Evolutionary conservation across 495 filamentous ascomycete species (phyloP).

Genomic region (Penicillium fimorum): DNA sequence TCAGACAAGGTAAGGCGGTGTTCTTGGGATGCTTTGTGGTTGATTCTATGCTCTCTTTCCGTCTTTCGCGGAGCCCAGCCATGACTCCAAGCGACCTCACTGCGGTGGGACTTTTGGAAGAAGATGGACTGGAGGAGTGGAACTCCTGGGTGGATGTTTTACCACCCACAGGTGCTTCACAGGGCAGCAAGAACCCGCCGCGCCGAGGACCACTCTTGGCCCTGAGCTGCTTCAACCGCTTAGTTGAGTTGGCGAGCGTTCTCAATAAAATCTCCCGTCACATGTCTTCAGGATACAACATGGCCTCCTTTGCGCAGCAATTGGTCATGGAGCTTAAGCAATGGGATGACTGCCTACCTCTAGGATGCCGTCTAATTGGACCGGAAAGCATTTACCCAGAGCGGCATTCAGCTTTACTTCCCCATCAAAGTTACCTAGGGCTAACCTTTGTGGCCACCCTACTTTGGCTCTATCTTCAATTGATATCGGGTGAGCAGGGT

Average conservation of each 20-base stretch:
- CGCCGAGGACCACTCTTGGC: slow-evolving; percentile 54
- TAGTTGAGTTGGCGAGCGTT: slow-evolving; percentile 49
- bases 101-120: slow-evolving; percentile 47
- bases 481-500: slow-evolving; percentile 36
- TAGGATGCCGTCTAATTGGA: slow-evolving; percentile 43
- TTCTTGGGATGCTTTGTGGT: slow-evolving; percentile 64
- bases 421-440: slow-evolving; percentile 50
- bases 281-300: slow-evolving; percentile 31
- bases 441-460: slow-evolving; percentile 48
- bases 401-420: slow-evolving; percentile 43
- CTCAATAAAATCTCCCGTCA: slow-evolving; percentile 45
- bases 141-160: slow-evolving; percentile 63
- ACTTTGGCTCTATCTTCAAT: slow-evolving; percentile 43
- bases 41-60: slow-evolving; percentile 61
- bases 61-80: slow-evolving; percentile 52
- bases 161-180: slow-evolving; percentile 33
- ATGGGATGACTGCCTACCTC: slow-evolving; percentile 43
- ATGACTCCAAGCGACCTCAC: slow-evolving; percentile 50
- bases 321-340: slow-evolving; percentile 40
- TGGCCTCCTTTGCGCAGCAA: slow-evolving; percentile 40
- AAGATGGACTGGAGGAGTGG: slow-evolving; percentile 72
- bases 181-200: slow-evolving; percentile 35
- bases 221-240: slow-evolving; percentile 61
- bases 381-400: slow-evolving; percentile 46
- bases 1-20: slow-evolving; percentile 48